These are phyloP conservation scores for Vitis riparia DNA, from an alignment of 164 flowering plant genomes.

Conservation along the genomic window DNA sequence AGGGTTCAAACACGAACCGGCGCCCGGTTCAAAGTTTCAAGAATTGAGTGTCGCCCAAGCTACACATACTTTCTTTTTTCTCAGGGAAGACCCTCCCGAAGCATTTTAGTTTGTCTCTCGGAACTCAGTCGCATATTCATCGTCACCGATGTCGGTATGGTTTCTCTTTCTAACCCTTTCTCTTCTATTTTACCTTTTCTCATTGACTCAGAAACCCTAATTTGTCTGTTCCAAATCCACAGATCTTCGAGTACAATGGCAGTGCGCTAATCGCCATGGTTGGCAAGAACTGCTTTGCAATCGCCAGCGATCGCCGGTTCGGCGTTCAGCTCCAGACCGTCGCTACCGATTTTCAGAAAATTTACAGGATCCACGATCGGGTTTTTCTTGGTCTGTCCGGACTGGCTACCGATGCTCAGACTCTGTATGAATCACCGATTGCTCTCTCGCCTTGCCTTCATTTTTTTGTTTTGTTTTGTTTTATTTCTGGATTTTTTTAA, in stretches of 20 bases:
- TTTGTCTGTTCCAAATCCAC: conserved; percentile 9
- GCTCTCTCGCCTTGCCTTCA: no score
- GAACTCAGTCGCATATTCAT: not conserved
- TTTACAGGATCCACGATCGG: conserved; percentile 72
- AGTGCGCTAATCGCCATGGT: conserved; percentile 96
- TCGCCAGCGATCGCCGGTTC: conserved; percentile 88
- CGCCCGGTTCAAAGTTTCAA: no score
- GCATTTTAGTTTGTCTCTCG: no score
- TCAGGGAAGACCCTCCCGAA: no score
- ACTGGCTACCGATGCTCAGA: conserved; percentile 90
- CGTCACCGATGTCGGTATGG: conserved; percentile 19
- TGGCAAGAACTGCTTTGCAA: conserved; percentile 95
- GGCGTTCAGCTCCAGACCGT: conserved; percentile 96
- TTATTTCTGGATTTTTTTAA: not conserved
- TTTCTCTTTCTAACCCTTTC: not conserved
- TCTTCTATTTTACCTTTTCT: no score
- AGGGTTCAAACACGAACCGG: no score
- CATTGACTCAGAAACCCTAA: not conserved
- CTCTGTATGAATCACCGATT: conserved; percentile 50
- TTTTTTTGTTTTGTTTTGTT: not conserved
- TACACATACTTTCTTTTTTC: no score
- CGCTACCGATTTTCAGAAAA: conserved; percentile 86
- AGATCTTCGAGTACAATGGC: conserved; percentile 98
- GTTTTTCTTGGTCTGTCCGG: conserved; percentile 84
- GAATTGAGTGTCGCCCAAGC: no score